Percentiles rank a stretch among this genome's conserved stretches.
These are phyloP conservation scores for Cyanophora paradoxa DNA, from an alignment of 78 protist species.

Conservation along the genomic window DNA sequence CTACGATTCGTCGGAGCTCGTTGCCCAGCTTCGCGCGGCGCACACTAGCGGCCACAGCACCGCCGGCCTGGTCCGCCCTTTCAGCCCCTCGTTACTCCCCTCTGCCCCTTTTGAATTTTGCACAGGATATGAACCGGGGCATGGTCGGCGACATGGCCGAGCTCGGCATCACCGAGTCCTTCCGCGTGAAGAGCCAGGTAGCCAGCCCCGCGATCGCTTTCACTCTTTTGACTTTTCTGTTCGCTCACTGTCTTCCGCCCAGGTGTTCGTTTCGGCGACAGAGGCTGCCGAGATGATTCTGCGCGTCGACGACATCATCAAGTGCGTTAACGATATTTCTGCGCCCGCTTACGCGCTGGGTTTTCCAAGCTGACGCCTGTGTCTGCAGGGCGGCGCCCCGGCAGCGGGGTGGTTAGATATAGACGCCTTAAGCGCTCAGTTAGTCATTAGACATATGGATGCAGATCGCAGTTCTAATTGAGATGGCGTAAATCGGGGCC, in stretches of 20 bases:
- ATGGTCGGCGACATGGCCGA: slow-evolving; percentile 72
- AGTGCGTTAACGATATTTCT: no score
- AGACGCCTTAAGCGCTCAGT: no score
- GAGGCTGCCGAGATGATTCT: slow-evolving; percentile 99
- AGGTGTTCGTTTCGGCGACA: slow-evolving; percentile 80
- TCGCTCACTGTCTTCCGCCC: slow-evolving; percentile 8
- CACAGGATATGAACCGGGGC: slow-evolving; percentile 86
- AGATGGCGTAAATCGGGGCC: no score
- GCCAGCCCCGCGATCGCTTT: neutral
- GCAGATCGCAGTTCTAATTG: no score
- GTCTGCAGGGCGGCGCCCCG: no score
- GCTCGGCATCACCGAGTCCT: slow-evolving; percentile 85
- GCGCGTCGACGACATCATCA: slow-evolving; percentile 92
- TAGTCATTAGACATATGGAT: no score
- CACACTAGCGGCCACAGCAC: slow-evolving; percentile 67
- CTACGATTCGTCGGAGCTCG: slow-evolving; percentile 81
- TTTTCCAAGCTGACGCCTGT: no score
- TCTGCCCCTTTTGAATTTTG: neutral
- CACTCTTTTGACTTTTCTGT: neutral
- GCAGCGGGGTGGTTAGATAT: no score
- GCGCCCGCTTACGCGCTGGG: no score
- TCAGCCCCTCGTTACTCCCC: neutral
- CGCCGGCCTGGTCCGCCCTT: slow-evolving; percentile 41
- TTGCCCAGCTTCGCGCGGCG: slow-evolving; percentile 74
- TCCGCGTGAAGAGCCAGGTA: slow-evolving; percentile 41